phyloP scores from a whole-genome alignment of 2,329 filamentous ascomycete genomes.

The Scytalidium lignicola region DNA sequence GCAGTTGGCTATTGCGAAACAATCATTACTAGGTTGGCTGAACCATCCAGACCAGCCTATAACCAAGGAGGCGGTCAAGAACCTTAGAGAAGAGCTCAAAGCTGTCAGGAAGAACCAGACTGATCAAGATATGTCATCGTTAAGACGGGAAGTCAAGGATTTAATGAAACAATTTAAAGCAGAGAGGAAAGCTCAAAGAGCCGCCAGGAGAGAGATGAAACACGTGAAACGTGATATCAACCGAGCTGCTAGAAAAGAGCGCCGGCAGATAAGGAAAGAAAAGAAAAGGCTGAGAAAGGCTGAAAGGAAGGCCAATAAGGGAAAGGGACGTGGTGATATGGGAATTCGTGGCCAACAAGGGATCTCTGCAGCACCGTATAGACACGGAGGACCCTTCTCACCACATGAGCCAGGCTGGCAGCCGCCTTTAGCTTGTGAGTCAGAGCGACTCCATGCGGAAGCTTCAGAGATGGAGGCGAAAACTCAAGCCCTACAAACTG shows the following conservation, averaged over 20 bases:
- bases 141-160: slow-evolving; percentile 40
- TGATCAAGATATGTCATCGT: slow-evolving; percentile 28
- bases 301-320: slow-evolving; percentile 23
- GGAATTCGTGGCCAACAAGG: not conserved
- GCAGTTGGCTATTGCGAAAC: slow-evolving; percentile 43
- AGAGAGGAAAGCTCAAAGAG: slow-evolving; percentile 32
- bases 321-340: slow-evolving; percentile 25
- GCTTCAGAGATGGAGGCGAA: slow-evolving; percentile 12
- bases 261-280: slow-evolving; percentile 10
- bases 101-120: slow-evolving; percentile 24
- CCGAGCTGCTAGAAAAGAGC: slow-evolving; percentile 2
- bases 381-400: slow-evolving; percentile 6
- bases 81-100: slow-evolving; percentile 40
- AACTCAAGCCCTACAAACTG: slow-evolving; percentile 11
- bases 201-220: slow-evolving; percentile 23
- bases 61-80: slow-evolving; percentile 39
- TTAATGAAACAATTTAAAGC: slow-evolving; percentile 40
- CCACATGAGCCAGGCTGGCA: not conserved
- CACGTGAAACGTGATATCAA: slow-evolving; percentile 6
- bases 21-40: slow-evolving; percentile 44
- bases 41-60: slow-evolving; percentile 43
- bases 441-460: slow-evolving; percentile 16
- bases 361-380: slow-evolving; percentile 10
- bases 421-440: slow-evolving; percentile 7
- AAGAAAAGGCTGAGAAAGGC: slow-evolving; percentile 18